Base-by-base conservation (phyloP, 495 filamentous ascomycete genomes). In the Hypoxylon fuscum region DNA sequence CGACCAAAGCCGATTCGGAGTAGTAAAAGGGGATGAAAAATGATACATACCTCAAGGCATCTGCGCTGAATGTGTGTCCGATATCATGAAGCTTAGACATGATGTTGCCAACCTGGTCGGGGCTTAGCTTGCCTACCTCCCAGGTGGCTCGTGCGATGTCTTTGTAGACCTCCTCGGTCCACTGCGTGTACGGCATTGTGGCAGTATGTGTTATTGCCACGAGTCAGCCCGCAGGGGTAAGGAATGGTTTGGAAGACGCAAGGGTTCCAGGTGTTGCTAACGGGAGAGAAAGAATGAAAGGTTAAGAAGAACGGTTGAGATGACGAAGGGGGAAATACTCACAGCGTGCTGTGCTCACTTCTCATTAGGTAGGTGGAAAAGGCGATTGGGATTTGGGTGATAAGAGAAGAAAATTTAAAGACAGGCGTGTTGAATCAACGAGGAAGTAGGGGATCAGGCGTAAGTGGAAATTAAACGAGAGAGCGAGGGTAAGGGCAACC, bases 21-120 rank as follows among this genome's bases (percentile, higher is more conserved):
- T 21, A 48, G 29, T 34, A 8, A 40, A 37, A 18, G 41, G 15
- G 15, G n/a, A 49, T 9, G 21, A 55, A 21, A 43, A 20, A 29
- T 21, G 8, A 32, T 51, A 18, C 32, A 34, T 63, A 63, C 59
- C 51, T 35, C 6, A 63, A n/a, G 1, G 20, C 46, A 2, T 56
- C 15, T 5, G 3, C 15, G 25, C 43, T 56, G 8, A 51, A 18
- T 7, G 0, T 10, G 18, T 56, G 34, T 7, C 46, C 52, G 3
- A 31, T 1, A 2, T 32, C 12, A 0, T n/a, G 8, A 0, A 62
- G 40, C 23, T 52, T 56, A 0, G 1, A 2, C 17, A 32, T 12
- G 31, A 63, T 42, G 0, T 15, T 21, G 4, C 32, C 46, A 5
- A 17, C 11, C 5, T 63, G 51, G 14, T 56, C 45, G 4, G 7